Evolutionary conservation across 2,329 filamentous ascomycete species (phyloP), one percentile per base, ranked within the genome.

Genomic region (Periconia macrospinosa): DNA sequence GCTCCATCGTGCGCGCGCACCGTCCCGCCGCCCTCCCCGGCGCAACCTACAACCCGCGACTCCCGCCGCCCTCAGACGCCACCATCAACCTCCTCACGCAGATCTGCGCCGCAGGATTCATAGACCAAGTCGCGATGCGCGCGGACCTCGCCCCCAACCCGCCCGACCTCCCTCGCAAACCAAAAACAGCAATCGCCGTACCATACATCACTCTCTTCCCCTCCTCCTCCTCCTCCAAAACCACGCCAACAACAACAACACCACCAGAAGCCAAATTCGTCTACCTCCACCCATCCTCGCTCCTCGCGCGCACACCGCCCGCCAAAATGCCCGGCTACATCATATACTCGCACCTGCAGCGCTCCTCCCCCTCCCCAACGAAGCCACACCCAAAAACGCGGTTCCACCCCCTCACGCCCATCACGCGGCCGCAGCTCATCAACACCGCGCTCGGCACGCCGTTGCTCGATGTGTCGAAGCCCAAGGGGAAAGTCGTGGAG

Each of bases 91-190:
- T 91, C 1, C 79, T 99, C 27, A 96, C 95, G 72, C 91, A 97
- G 69, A 95, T 97, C 76, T 86, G 91, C 19, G 91, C 93, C 0
- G 89, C 91, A 0, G 94, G 93, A 1, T 97, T 97, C 76, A 86
- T 97, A 66, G 94, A 99, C 74, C 90, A 97, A 62, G 84, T 99
- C 41, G 94, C 94, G 44, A 92, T 97, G 62, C 90, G 94, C 55
- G 91, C 90, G 3, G 93, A 99, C 72, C 79, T 91, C n/a, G 82
- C 91, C 0, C 90, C 91, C 0, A 82, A 81, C 13, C 89, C 90
- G 0, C 68, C 70, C 1, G 68, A 71, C 14, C 59, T 73, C 1
- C 55, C 64, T 2, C 81, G 88, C 17, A 91, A 89, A 57, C 90
- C 92, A 0, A 86, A 85, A 47, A 85, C 92, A n/a, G 90, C 92